Evolutionary conservation across 768 basidiomycete species (phyloP), one percentile per base, ranked within the genome.

Genomic region (Mycena venus): DNA sequence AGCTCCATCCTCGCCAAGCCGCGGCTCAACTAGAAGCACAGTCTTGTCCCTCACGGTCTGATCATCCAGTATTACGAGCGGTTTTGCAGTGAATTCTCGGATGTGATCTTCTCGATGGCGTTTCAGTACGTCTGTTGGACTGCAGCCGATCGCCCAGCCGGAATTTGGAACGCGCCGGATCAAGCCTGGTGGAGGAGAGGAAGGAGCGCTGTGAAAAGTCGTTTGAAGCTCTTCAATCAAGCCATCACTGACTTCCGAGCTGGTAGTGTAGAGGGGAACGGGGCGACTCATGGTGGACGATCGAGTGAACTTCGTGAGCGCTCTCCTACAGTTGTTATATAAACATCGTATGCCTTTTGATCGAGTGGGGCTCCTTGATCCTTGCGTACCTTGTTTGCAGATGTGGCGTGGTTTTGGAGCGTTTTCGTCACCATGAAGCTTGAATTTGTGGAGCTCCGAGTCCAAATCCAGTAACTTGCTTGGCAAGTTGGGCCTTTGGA

Each of bases 31-130:
- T 38, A 60, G 59, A 19, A 60, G 59, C 59, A 60, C 59, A 23
- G 59, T 60, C 59, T 60, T 60, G 59, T 60, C 59, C 59, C 34
- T 38, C 59, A 6, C 59, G 9, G 59, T 38, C 59, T 58, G 56
- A 58, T 58, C 56, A 34, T 58, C 56, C 56, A 58, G 10, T 58
- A 58, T 34, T 31, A 58, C 59, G 59, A 60, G 59, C 23, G 59
- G 59, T 38, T 60, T 60, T 60, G 59, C 31, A 58, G 23, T 58
- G 56, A 58, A 58, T 58, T 58, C 56, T 58, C 56, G 56, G 56
- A 58, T 29, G 56, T 34, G 56, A 34, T 58, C 56, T 58, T 58
- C 29, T 32, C 56, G 56, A 29, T 58, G 56, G 31, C 56, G 56
- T 58, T 58, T 31, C 56, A 58, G 56, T 58, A 58, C 9, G 56